These are phyloP conservation scores for Prunus armeniaca DNA, from an alignment of 306 rosid species.

Conservation along the genomic window DNA sequence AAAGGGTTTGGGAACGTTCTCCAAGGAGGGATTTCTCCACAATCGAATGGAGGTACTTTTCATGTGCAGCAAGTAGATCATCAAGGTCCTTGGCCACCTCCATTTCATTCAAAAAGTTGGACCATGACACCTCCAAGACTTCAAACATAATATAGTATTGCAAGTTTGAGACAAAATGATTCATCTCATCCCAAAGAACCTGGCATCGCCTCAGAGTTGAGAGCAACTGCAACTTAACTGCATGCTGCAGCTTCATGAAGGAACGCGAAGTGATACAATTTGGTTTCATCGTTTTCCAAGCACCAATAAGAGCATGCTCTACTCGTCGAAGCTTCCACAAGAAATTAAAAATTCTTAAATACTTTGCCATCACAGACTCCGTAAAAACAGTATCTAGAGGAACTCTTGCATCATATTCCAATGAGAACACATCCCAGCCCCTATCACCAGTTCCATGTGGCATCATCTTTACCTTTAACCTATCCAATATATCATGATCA, in stretches of 20 bases:
- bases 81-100: slow-evolving; percentile 95
- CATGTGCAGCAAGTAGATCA: slow-evolving; percentile 92
- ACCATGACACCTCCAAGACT: slow-evolving; percentile 96
- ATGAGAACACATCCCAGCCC: slow-evolving; percentile 97
- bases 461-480: slow-evolving; percentile 94
- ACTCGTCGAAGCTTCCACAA: slow-evolving; percentile 95
- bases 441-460: slow-evolving; percentile 90
- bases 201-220: slow-evolving; percentile 93
- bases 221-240: slow-evolving; percentile 72
- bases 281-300: slow-evolving; percentile 97
- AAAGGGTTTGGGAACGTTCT: slow-evolving; percentile 80
- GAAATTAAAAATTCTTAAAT: slow-evolving; percentile 85
- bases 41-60: slow-evolving; percentile 81
- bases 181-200: slow-evolving; percentile 96
- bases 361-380: slow-evolving; percentile 89
- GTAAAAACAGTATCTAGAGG: slow-evolving; percentile 91
- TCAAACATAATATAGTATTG: slow-evolving; percentile 98
- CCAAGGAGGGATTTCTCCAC: slow-evolving; percentile 94
- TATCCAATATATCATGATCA: slow-evolving; percentile 89
- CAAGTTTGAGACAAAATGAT: slow-evolving; percentile 92
- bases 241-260: slow-evolving; percentile 60
- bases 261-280: slow-evolving; percentile 86
- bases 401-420: slow-evolving; percentile 89
- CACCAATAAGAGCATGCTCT: slow-evolving; percentile 94
- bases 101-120: slow-evolving; percentile 73